Conservation (phyloP, 1,284 basidiomycete species). For the Wallemia mellicola region DNA sequence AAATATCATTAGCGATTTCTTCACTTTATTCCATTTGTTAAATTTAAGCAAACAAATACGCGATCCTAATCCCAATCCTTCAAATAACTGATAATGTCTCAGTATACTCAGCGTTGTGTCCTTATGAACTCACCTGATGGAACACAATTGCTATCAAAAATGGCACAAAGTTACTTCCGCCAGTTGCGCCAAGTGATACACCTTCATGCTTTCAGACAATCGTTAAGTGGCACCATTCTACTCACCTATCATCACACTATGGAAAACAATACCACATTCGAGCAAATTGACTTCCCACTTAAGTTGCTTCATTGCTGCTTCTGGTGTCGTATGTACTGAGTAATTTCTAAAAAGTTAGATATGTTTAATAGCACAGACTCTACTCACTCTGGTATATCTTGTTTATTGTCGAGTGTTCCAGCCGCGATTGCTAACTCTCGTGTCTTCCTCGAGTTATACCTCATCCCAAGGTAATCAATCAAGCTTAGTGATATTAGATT, state of each 20-base stretch:
- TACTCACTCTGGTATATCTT: neutral
- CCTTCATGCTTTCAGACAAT: too few relatives aligned
- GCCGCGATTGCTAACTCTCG: neutral
- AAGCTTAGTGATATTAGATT: too few relatives aligned
- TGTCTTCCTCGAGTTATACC: neutral
- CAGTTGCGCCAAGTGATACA: too few relatives aligned
- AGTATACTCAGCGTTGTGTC: constrained; percentile 7
- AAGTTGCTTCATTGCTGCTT: constrained; percentile 6
- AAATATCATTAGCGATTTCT: constrained; percentile 9
- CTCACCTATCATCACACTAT: constrained; percentile 9
- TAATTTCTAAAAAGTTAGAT: neutral
- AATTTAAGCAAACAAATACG: constrained; percentile 11
- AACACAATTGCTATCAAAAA: constrained; percentile 13
- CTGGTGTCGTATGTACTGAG: neutral
- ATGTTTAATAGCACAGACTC: neutral
- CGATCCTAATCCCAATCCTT: constrained; percentile 9
- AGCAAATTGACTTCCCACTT: constrained; percentile 14
- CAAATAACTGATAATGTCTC: constrained; percentile 6
- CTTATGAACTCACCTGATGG: constrained; percentile 8
- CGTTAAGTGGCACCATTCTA: too few relatives aligned
- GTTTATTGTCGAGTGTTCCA: neutral
- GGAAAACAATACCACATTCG: constrained; percentile 20
- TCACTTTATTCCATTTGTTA: constrained; percentile 2
- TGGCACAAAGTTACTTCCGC: constrained; percentile 7
- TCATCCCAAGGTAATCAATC: neutral